A percentile compares a stretch with the other conserved stretches of the same genome.
phyloP scores from a whole-genome alignment of 345 rosid genomes.

The Gossypium thurberi region DNA sequence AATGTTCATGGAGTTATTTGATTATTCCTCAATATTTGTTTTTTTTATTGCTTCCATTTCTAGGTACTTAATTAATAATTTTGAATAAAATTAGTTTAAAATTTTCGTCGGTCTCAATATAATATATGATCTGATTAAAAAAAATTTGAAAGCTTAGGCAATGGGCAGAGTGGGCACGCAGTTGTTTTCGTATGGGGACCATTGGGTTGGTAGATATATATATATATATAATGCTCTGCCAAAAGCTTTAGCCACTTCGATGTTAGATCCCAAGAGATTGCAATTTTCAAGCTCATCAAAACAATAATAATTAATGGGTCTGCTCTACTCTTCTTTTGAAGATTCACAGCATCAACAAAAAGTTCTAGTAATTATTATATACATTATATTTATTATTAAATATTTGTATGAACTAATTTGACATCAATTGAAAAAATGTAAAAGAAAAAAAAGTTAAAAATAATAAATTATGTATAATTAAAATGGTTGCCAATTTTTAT shows the following conservation, averaged over 20 bases:
- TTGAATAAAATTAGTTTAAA: not conserved
- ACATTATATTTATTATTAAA: too few species aligned
- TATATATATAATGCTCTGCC: not conserved
- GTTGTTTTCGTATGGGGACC: conserved; percentile 8
- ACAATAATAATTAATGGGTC: not conserved
- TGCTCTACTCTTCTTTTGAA: not conserved
- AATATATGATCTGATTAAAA: not conserved
- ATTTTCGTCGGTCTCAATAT: not conserved
- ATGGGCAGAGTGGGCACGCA: not conserved
- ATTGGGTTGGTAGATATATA: not conserved
- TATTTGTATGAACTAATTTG: too few species aligned
- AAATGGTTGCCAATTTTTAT: too few species aligned
- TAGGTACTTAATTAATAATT: not conserved
- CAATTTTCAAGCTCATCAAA: conserved; percentile 3
- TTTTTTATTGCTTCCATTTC: not conserved
- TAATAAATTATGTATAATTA: too few species aligned
- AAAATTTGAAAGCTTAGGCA: not conserved
- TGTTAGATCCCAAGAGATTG: not conserved
- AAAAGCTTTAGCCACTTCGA: not conserved
- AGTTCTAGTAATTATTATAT: not conserved
- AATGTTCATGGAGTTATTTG: not conserved
- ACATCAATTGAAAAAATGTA: too few species aligned
- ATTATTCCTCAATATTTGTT: not conserved
- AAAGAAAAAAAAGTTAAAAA: too few species aligned
- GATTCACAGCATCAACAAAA: not conserved